Percentiles rank a stretch among this genome's conserved stretches.
These are phyloP conservation scores for Acanthamoeba healyi DNA, from an alignment of 208 protist species.

Conservation along the genomic window DNA sequence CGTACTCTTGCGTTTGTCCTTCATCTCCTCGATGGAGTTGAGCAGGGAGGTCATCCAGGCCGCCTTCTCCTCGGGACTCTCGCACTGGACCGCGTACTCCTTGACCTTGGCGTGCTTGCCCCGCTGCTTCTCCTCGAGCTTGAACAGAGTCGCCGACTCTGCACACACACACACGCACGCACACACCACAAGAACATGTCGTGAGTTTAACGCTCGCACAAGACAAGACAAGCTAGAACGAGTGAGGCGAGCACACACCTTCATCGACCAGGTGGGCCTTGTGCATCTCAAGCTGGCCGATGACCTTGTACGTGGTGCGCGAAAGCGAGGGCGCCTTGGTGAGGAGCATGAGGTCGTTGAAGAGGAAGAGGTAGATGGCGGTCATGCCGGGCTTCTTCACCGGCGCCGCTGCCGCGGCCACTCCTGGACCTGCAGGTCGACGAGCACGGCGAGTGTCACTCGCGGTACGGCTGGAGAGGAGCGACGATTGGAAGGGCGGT, in stretches of 20 bases:
- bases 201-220: too few species aligned
- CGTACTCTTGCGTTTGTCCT: constrained; percentile 48
- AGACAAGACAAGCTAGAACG: too few species aligned
- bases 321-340: constrained; percentile 45
- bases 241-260: neutral
- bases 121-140: constrained; percentile 55
- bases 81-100: constrained; percentile 16
- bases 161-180: neutral
- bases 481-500: neutral
- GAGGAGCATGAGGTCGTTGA: constrained; percentile 69
- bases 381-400: neutral
- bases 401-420: neutral
- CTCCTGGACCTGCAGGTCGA: neutral
- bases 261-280: constrained; percentile 58
- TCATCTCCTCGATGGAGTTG: constrained; percentile 57
- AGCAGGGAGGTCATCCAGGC: constrained; percentile 68
- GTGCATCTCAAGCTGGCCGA: constrained; percentile 65
- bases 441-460: too few species aligned
- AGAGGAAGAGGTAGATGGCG: constrained; percentile 63
- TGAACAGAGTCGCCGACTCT: constrained; percentile 8
- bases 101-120: constrained; percentile 56
- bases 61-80: constrained; percentile 19
- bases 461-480: neutral
- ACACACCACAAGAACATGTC: neutral
- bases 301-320: constrained; percentile 52